Percentiles rank a stretch among this genome's conserved stretches.
Evolutionary conservation across 495 filamentous ascomycete species (phyloP).

Genomic region (Annulohypoxylon maeteangense): DNA sequence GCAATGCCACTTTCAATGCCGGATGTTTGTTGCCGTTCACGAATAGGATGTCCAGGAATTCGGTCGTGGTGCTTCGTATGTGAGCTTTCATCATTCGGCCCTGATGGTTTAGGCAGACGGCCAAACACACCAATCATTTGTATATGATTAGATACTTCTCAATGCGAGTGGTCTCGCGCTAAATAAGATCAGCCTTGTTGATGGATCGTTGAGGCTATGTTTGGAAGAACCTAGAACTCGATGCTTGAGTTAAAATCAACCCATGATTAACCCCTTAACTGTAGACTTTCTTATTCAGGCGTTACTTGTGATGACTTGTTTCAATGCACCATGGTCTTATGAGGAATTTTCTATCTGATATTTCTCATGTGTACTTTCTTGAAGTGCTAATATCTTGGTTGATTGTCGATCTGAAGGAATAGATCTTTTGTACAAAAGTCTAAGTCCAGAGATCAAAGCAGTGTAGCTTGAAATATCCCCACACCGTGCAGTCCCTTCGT

Average conservation of each 20-base stretch:
- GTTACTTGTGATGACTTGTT: no score
- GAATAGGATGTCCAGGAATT: background rate
- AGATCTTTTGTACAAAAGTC: no score
- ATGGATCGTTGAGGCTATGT: background rate
- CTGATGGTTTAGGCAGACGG: background rate
- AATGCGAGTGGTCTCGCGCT: background rate
- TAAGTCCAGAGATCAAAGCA: no score
- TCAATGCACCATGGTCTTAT: no score
- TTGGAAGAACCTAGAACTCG: background rate
- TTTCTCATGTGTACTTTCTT: no score
- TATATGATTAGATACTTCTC: background rate
- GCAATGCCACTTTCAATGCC: constrained; percentile 2
- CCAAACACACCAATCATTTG: background rate
- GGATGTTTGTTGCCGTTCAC: background rate
- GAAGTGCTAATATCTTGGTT: no score
- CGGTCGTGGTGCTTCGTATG: background rate
- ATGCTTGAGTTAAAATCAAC: background rate
- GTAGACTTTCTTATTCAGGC: no score
- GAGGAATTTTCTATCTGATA: no score
- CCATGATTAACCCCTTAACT: no score
- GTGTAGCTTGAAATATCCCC: no score
- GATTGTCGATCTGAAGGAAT: no score
- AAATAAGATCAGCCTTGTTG: background rate
- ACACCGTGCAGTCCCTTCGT: no score
- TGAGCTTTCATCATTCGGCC: background rate